phyloP scores from a whole-genome alignment of 2,329 filamentous ascomycete genomes.

The Colletotrichum spinosum region DNA sequence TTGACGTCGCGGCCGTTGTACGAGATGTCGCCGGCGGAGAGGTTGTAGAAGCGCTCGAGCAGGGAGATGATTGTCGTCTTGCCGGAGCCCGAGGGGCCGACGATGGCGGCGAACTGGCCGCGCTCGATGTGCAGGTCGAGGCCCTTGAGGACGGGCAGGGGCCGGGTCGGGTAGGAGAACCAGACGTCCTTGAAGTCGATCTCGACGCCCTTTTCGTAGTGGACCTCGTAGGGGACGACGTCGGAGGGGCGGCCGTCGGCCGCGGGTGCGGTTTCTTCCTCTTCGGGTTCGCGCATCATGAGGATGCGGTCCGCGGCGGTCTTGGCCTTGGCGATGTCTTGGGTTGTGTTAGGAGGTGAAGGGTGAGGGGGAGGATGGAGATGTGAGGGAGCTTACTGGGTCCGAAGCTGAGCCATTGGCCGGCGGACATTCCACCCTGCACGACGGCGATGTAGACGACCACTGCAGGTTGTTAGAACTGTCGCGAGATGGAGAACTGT shows the following conservation, averaged over 20 bases:
- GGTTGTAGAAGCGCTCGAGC: slow-evolving; percentile 44
- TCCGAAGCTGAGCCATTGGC: slow-evolving; percentile 37
- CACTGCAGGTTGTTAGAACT: slow-evolving; percentile 14
- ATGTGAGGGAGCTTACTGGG: slow-evolving; percentile 23
- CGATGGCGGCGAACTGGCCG: slow-evolving; percentile 77
- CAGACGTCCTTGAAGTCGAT: slow-evolving; percentile 40
- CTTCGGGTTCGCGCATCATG: slow-evolving; percentile 30
- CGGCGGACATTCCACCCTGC: slow-evolving; percentile 37
- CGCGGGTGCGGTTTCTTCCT: slow-evolving; percentile 56
- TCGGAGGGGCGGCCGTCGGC: slow-evolving; percentile 7
- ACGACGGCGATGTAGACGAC: slow-evolving; percentile 39
- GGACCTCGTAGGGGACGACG: slow-evolving; percentile 27
- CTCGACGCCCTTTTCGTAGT: slow-evolving; percentile 39
- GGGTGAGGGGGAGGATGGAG: too few relatives aligned
- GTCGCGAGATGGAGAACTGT: too few relatives aligned
- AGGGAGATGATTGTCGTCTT: slow-evolving; percentile 46
- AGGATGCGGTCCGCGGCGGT: slow-evolving; percentile 37
- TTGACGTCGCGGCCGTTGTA: slow-evolving; percentile 46
- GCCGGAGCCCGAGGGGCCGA: slow-evolving; percentile 66
- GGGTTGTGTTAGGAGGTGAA: background rate
- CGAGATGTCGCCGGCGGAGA: slow-evolving; percentile 42
- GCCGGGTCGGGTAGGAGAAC: slow-evolving; percentile 35
- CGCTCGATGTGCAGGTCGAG: slow-evolving; percentile 49
- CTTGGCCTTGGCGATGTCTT: slow-evolving; percentile 38
- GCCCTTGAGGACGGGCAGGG: slow-evolving; percentile 32